Percentiles rank a stretch among this genome's conserved stretches.
phyloP scores from a whole-genome alignment of 1,284 basidiomycete species.

The Pascua sp. region DNA sequence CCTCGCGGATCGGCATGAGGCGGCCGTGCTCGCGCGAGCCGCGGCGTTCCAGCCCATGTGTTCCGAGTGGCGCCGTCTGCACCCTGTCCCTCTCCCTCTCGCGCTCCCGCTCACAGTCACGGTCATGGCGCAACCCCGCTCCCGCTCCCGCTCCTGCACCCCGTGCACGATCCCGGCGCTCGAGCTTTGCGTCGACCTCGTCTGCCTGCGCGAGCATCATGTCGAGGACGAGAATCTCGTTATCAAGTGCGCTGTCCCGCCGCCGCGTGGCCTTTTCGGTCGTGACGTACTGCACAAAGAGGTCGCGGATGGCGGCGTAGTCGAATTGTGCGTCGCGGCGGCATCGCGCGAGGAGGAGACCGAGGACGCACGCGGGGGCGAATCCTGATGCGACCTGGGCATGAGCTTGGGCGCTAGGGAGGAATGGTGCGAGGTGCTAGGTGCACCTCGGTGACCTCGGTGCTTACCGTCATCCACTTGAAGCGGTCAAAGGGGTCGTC shows the following conservation, averaged over 20 bases:
- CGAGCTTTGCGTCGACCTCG: conserved; percentile 8
- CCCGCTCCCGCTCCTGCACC: background rate
- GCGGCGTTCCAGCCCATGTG: too few species aligned
- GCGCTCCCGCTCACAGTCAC: background rate
- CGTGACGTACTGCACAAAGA: conserved; percentile 10
- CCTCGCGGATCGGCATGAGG: too few species aligned
- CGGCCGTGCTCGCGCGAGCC: too few species aligned
- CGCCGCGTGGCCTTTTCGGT: conserved; percentile 13
- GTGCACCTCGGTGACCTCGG: too few species aligned
- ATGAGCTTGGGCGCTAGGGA: background rate
- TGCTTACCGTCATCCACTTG: conserved; percentile 37
- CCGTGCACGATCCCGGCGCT: background rate
- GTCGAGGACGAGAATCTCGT: conserved; percentile 20
- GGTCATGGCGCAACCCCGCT: background rate
- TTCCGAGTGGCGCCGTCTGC: background rate
- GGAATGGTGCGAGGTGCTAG: too few species aligned
- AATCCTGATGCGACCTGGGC: conserved; percentile 31
- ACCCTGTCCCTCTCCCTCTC: background rate
- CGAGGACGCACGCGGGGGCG: conserved; percentile 27
- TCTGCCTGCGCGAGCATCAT: conserved; percentile 18
- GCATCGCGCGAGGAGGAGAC: conserved; percentile 23
- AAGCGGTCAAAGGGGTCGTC: conserved; percentile 30
- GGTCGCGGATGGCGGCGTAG: conserved; percentile 15
- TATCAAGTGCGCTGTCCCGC: conserved; percentile 7
- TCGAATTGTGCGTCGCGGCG: conserved; percentile 16